A percentile compares a stretch with the other conserved stretches of the same genome.
Evolutionary conservation across 805 yeast genomes (phyloP).

Genomic region (Ogataea kodamae): DNA sequence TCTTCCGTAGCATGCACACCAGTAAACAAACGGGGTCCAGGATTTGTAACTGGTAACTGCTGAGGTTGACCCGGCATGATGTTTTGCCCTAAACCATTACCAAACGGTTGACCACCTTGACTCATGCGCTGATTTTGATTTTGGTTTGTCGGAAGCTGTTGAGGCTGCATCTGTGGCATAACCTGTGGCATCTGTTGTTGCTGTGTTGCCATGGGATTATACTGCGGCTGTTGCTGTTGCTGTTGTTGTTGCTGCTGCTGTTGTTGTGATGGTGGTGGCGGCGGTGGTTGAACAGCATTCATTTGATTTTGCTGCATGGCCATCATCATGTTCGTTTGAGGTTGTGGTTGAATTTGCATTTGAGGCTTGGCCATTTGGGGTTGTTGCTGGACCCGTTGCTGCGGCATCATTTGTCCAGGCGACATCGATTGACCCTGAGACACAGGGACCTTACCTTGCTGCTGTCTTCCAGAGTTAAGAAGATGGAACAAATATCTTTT

Average conservation of each 20-base stretch:
- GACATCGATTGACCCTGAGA: constrained; percentile 3
- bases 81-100: constrained; percentile 10
- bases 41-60: constrained; percentile 6
- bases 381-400: constrained; percentile 19
- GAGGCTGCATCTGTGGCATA: constrained; percentile 17
- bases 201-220: constrained; percentile 7
- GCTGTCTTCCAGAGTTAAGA: constrained; percentile 21
- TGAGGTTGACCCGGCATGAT: constrained; percentile 16
- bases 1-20: constrained; percentile 49
- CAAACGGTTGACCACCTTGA: constrained; percentile 19
- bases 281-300: constrained; percentile 15
- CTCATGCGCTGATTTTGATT: constrained; percentile 22
- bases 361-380: constrained; percentile 10
- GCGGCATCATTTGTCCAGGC: constrained; percentile 13
- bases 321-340: constrained; percentile 22
- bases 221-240: constrained; percentile 12
- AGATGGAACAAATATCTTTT: constrained; percentile 33
- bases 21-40: constrained; percentile 29
- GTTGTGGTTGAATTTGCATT: constrained; percentile 23
- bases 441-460: constrained; percentile 14
- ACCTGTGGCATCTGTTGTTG: constrained; percentile 13
- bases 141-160: constrained; percentile 34
- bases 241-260: no score
- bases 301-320: constrained; percentile 30
- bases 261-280: no score